These are phyloP conservation scores for Alternaria novae-zelandiae DNA, from an alignment of 2,329 filamentous ascomycete genomes.

Conservation along the genomic window DNA sequence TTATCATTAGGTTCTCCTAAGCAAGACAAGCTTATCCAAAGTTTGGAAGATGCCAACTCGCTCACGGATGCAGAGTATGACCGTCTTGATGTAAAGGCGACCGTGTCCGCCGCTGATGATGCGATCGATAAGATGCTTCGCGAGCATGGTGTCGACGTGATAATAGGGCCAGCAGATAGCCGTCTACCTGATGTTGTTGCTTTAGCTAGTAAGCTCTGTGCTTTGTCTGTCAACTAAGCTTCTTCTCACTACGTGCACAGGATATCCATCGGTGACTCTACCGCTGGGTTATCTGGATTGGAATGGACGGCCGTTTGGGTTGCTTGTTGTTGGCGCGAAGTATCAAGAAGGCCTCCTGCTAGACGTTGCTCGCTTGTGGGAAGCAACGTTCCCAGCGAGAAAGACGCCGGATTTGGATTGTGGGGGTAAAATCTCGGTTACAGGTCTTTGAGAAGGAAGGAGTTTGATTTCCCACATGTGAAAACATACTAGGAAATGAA, in stretches of 20 bases:
- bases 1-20: fast-evolving
- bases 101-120: fast-evolving
- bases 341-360: fast-evolving
- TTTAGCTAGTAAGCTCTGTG: background rate
- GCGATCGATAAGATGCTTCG: background rate
- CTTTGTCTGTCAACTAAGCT: background rate
- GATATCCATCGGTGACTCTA: background rate
- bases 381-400: too few species aligned
- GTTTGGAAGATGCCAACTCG: fast-evolving
- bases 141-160: background rate
- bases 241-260: too few species aligned
- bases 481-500: too few species aligned
- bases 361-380: background rate
- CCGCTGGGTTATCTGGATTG: background rate
- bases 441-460: too few species aligned
- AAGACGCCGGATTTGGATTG: too few species aligned
- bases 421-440: too few species aligned
- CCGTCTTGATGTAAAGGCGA: background rate
- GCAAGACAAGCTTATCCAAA: background rate
- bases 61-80: background rate
- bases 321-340: background rate
- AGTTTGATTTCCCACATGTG: too few species aligned
- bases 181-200: background rate
- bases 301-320: background rate
- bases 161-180: background rate